phyloP scores from a whole-genome alignment of 352 stramenopile genomes.

The Plasmopara halstedii region DNA sequence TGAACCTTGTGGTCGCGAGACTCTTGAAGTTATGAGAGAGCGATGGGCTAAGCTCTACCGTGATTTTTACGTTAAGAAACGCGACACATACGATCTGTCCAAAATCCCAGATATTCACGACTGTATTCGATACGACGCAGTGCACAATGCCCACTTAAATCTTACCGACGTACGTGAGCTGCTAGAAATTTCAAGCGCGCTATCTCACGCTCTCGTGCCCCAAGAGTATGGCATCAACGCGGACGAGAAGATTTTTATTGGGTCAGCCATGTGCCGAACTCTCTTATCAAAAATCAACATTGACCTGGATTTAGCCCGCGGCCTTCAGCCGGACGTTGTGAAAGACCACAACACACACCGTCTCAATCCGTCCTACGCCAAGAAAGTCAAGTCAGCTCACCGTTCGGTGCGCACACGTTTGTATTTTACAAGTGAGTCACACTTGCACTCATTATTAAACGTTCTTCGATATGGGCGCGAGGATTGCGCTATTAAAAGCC shows the following conservation, averaged over 20 bases:
- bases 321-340: constrained; percentile 27
- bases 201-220: constrained; percentile 85
- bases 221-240: constrained; percentile 87
- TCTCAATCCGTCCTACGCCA: constrained; percentile 75
- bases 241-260: constrained; percentile 83
- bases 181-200: constrained; percentile 90
- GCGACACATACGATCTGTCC: constrained; percentile 90
- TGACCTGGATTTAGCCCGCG: constrained; percentile 75
- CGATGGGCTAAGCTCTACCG: constrained; percentile 92
- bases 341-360: constrained; percentile 71
- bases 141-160: constrained; percentile 96
- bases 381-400: constrained; percentile 89
- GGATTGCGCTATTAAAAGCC: constrained; percentile 44
- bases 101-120: constrained; percentile 99
- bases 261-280: constrained; percentile 81
- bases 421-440: constrained; percentile 99
- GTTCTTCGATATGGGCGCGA: constrained; percentile 89
- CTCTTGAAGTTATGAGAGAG: constrained; percentile 82
- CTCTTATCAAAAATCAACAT: constrained; percentile 85
- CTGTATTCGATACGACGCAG: constrained; percentile 96
- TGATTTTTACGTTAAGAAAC: constrained; percentile 94
- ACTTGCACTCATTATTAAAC: constrained; percentile 98
- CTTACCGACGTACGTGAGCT: constrained; percentile 91
- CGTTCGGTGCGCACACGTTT: constrained; percentile 96
- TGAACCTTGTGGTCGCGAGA: constrained; percentile 77